A percentile compares a stretch with the other conserved stretches of the same genome.
Conservation (phyloP, 768 basidiomycete genomes). For the Lactarius evosmus region DNA sequence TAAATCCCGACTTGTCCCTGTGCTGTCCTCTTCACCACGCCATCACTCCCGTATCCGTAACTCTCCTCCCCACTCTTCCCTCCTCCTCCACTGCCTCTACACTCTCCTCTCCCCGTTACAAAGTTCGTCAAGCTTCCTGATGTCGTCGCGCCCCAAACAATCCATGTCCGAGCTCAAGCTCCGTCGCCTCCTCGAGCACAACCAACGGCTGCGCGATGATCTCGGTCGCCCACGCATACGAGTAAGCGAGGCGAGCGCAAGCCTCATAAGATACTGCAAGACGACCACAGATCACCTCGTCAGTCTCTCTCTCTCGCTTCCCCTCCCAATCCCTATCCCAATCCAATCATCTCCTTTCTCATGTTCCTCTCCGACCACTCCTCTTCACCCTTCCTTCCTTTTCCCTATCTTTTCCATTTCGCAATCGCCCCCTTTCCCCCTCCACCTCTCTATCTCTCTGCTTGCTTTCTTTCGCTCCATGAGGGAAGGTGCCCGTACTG, state of each 20-base stretch:
- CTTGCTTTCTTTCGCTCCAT: neutral
- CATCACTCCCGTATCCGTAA: neutral
- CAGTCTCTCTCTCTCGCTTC: conserved; percentile 29
- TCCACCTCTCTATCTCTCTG: neutral
- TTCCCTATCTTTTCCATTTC: neutral
- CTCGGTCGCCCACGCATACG: conserved; percentile 65
- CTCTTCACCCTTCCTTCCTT: neutral
- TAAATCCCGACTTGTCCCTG: neutral
- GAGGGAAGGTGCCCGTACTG: conserved; percentile 22
- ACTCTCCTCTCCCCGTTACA: neutral
- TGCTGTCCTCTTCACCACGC: conserved; percentile 1
- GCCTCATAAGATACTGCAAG: conserved; percentile 72
- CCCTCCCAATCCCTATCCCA: neutral
- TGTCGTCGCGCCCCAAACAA: conserved; percentile 65
- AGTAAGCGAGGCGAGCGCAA: conserved; percentile 68
- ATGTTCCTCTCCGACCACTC: neutral
- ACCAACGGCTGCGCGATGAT: conserved; percentile 68
- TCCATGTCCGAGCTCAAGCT: conserved; percentile 82
- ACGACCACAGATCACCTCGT: conserved; percentile 69
- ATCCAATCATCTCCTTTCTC: neutral
- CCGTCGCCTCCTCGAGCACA: conserved; percentile 71
- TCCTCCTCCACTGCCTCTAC: neutral
- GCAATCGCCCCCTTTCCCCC: neutral
- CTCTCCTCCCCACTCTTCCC: neutral
- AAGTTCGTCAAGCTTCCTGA: conserved; percentile 26